Conservation (phyloP, 1,284 basidiomycete species). For the Fomitopsis palustris region DNA sequence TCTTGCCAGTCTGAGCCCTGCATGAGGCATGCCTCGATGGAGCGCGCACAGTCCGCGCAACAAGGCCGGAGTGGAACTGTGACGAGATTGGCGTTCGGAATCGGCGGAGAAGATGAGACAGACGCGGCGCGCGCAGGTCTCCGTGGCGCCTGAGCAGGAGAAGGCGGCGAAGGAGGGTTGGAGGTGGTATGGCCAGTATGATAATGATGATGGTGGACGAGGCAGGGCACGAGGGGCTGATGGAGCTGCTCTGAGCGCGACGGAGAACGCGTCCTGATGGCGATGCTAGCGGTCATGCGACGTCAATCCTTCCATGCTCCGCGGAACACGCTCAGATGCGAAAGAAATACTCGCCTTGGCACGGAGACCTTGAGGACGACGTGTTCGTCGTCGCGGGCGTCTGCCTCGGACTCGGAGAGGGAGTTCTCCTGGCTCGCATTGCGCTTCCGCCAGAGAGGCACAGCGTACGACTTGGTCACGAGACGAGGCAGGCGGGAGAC, state of each 20-base stretch:
- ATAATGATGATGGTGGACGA: constrained; percentile 17
- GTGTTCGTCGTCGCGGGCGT: constrained; percentile 36
- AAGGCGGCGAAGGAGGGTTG: background rate
- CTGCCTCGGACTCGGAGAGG: constrained; percentile 24
- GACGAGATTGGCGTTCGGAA: constrained; percentile 21
- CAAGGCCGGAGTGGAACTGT: constrained; percentile 59
- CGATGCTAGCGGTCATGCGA: constrained; percentile 14
- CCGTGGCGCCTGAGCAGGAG: background rate
- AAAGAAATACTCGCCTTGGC: constrained; percentile 41
- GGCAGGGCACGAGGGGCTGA: constrained; percentile 25
- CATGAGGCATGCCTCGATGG: constrained; percentile 44
- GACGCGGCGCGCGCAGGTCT: constrained; percentile 18
- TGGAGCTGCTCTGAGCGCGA: constrained; percentile 15
- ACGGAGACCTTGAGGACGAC: constrained; percentile 56
- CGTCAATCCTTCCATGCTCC: background rate
- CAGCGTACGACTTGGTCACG: constrained; percentile 55
- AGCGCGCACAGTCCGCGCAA: constrained; percentile 48
- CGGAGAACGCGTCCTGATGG: constrained; percentile 20
- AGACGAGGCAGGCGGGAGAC: constrained; percentile 40
- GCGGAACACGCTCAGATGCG: background rate
- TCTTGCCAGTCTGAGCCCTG: constrained; percentile 53
- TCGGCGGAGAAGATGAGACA: constrained; percentile 20
- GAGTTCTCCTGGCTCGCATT: constrained; percentile 20
- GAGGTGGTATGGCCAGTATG: background rate
- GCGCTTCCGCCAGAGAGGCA: constrained; percentile 54